Evolutionary conservation across 345 rosid species (phyloP).

Genomic region (Brassica napus): DNA sequence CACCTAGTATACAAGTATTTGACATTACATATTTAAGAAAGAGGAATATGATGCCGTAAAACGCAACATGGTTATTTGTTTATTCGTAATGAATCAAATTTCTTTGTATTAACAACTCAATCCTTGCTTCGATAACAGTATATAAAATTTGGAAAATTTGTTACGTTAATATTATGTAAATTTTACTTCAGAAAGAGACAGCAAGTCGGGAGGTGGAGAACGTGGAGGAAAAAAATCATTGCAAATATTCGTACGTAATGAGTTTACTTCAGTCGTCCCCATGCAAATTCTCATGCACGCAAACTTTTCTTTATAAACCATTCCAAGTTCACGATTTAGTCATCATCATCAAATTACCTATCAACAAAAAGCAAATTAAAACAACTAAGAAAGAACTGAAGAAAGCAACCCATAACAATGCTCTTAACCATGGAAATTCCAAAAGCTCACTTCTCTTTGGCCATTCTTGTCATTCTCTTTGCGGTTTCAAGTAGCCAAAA

Average conservation of each 20-base stretch:
- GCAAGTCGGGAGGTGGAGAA: neutral
- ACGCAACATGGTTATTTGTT: too few species aligned
- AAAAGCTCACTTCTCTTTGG: neutral
- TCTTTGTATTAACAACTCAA: neutral
- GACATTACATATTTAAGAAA: too few species aligned
- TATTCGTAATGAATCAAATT: neutral
- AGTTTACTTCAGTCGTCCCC: neutral
- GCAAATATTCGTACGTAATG: neutral
- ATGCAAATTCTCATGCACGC: slow-evolving; percentile 2
- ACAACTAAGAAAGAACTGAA: too few species aligned
- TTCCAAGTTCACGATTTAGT: neutral
- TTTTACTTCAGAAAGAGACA: neutral
- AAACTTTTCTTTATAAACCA: neutral
- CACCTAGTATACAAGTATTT: too few species aligned
- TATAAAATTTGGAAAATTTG: neutral
- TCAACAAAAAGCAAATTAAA: neutral
- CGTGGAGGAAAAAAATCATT: neutral
- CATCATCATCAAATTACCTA: neutral
- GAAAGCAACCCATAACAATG: neutral
- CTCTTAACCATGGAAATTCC: neutral
- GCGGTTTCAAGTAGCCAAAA: neutral
- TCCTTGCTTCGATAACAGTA: neutral
- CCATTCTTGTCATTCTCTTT: neutral
- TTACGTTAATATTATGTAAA: neutral
- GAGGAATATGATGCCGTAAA: too few species aligned